Percentiles rank a stretch among this genome's conserved stretches.
These are phyloP conservation scores for Irpex lacteus DNA, from an alignment of 1,284 basidiomycete species.

Conservation along the genomic window DNA sequence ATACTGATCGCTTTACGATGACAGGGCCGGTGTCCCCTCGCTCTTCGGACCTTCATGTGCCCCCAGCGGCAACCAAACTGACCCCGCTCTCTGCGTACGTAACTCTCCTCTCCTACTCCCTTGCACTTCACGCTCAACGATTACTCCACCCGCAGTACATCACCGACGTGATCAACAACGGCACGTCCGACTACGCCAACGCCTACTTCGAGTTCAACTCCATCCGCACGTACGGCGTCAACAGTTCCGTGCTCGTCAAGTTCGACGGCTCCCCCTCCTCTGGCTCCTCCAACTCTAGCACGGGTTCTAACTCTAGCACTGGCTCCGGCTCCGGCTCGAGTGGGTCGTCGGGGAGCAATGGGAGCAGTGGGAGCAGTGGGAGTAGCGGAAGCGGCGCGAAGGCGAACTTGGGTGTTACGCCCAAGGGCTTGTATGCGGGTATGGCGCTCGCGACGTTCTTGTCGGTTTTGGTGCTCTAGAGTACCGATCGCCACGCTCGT, in stretches of 20 bases:
- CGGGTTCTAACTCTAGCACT: not conserved
- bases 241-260: conserved; percentile 17
- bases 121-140: not conserved
- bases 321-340: not conserved
- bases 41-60: conserved; percentile 33
- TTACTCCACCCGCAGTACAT: conserved; percentile 8
- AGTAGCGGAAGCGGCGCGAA: not conserved
- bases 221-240: conserved; percentile 41
- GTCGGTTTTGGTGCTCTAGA: not conserved
- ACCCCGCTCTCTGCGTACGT: conserved; percentile 22
- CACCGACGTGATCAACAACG: conserved; percentile 44
- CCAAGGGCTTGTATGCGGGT: not conserved
- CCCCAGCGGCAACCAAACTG: conserved; percentile 24
- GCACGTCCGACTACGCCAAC: conserved; percentile 43
- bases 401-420: not conserved
- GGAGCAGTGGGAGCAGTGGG: not conserved
- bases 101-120: not conserved
- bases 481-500: not conserved
- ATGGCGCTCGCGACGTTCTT: not conserved
- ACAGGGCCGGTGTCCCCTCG: conserved; percentile 13
- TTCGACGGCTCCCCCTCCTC: not conserved
- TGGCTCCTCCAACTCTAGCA: not conserved
- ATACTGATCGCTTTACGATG: not conserved
- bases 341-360: not conserved
- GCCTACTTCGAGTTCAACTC: conserved; percentile 53